Percentiles rank a stretch among this genome's conserved stretches.
Evolutionary conservation across 1,139 yeast genomes (phyloP).

Genomic region (Yamadazyma jaroonii): DNA sequence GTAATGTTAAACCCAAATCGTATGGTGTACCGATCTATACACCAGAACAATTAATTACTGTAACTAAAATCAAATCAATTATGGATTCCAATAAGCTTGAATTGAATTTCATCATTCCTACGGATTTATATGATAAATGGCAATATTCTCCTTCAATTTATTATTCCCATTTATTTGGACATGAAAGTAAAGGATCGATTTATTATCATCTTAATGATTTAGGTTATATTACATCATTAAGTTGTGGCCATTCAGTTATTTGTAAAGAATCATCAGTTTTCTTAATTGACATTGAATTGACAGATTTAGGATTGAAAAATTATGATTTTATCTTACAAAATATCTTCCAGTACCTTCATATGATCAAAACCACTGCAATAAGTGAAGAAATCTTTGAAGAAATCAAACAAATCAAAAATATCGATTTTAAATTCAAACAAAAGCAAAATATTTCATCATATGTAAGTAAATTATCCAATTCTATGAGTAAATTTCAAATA

Average conservation of each 20-base stretch:
- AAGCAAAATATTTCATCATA: conserved; percentile 63
- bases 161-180: conserved; percentile 81
- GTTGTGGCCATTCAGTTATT: conserved; percentile 70
- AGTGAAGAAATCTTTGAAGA: conserved; percentile 57
- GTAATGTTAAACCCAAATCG: conserved; percentile 47
- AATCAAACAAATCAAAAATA: conserved; percentile 41
- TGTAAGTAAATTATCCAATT: conserved; percentile 48
- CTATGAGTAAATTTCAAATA: conserved; percentile 36
- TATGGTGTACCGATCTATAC: conserved; percentile 35
- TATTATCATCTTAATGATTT: conserved; percentile 60
- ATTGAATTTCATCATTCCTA: conserved; percentile 72
- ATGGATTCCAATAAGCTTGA: conserved; percentile 72
- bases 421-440: conserved; percentile 65
- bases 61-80: conserved; percentile 74
- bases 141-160: conserved; percentile 67
- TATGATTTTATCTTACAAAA: conserved; percentile 59
- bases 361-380: conserved; percentile 46
- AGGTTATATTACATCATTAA: conserved; percentile 79
- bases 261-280: conserved; percentile 71
- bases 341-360: conserved; percentile 68
- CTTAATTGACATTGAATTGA: conserved; percentile 67
- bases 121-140: conserved; percentile 62
- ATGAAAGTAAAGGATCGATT: conserved; percentile 83
- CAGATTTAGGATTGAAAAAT: conserved; percentile 64
- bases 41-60: conserved; percentile 47